Evolutionary conservation across 805 yeast genomes (phyloP), one percentile per base, ranked within the genome.

Genomic region (Sugiyamaella marilandica): DNA sequence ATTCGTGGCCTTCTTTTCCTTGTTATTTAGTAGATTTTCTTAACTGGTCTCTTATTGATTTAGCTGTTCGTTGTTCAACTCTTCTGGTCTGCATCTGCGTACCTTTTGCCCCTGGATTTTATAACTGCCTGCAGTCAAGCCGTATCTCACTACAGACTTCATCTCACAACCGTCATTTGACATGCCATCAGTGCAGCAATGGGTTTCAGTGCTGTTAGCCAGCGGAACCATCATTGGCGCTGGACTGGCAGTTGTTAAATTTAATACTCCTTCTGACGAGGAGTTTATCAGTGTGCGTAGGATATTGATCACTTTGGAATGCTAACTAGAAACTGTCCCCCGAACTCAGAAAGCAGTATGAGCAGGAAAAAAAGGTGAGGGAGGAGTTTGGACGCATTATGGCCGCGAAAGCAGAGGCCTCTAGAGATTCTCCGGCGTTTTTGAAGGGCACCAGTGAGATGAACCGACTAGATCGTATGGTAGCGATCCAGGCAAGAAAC

Each of bases 191-290:
- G 33, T 47, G 32, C 33, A 44, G 21, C 37, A 46, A 10, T 56
- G 59, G 59, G 36, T 54, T 29, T 21, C 21, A 26, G 47, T 55
- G 10, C 74, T 75, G 59, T 74, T 76, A 26, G 74, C 74, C 10
- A 90, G 95, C 9, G 80, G 79, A n/a, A 77, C 81, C 16, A 80
- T 89, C 16, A 73, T 87, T 2, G 87, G 84, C 4, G 62, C 81
- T 0, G 98, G 97, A n/a, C 79, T 83, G 0, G 59, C 87, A 5
- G 71, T 85, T 14, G 84, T 71, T 71, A 85, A 83, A 57, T 86
- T 80, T 67, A 81, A 91, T 0, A 83, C 89, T 0, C 98, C 98
- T 2, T 79, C 91, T 1, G 95, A 87, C 59, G 96, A 89, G 61
- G 79, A 91, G 63, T 68, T 91, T 31, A 76, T 90, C 39, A 80